Base-by-base conservation (phyloP, 257 asterid species). In the Rauvolfia tetraphylla region DNA sequence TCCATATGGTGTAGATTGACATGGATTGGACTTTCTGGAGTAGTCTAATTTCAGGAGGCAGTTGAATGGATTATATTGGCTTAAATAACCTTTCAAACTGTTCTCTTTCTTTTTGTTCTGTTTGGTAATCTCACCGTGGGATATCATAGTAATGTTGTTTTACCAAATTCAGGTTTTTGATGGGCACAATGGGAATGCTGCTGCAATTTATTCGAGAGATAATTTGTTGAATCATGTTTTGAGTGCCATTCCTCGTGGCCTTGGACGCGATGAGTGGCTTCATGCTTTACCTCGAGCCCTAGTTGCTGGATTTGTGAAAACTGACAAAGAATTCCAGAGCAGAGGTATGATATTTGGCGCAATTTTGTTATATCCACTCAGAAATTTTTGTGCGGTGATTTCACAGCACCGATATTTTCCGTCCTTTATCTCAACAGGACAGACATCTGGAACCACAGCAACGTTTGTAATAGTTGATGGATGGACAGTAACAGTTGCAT, bases 391-490 rank as follows among this genome's bases (percentile, higher is more conserved):
- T 72, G 38, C 13, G 17, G 49, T 63, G 36, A 29, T 85, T 68
- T 25, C 68, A 25, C 34, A 68, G 29, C 49, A 25, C 54, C 73
- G 77, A 75, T 77, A 33, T 51, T 44, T 36, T 33, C 25, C 59
- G 27, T 29, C 14, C 38, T 8, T 74, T 46, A 63, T 65, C 68
- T 54, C 48, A 66, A 31, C 84, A 93, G 97, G 97, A 36, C 92
- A 79, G 85, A 93, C 97, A 58, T 93, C 97, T 15, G 98, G 98
- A 81, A 93, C 98, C 38, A 93, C 98, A 5, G 96, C 93, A 54
- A 92, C 97, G 18, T 85, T 92, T 80, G 97, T 93, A 33, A 83
- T 93, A 17, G 82, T 93, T 39, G 98, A 93, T 54, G 96, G 97
- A 49, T 90, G 93, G 97, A 92, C 97, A 2, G 96, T 93, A 75